Conservation (phyloP, 1,139 yeast genomes). For the Saccharomyces hybrid region DNA sequence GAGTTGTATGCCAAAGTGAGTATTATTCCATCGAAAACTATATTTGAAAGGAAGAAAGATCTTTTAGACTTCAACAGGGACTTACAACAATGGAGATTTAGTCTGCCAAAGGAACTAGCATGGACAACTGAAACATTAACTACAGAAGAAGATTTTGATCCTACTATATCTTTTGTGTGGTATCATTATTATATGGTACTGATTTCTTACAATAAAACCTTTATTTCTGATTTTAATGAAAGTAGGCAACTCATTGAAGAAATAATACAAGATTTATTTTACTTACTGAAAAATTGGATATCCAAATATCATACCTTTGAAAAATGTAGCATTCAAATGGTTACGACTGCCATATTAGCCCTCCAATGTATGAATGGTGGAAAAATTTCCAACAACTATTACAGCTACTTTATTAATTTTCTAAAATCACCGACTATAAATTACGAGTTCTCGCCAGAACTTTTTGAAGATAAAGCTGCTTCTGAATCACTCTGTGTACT, state of each 20-base stretch:
- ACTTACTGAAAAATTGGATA: conserved; percentile 29
- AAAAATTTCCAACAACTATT: conserved; percentile 4
- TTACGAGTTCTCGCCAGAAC: conserved; percentile 24
- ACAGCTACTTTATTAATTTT: conserved; percentile 16
- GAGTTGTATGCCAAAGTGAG: conserved; percentile 35
- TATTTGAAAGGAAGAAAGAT: conserved; percentile 19
- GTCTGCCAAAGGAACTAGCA: conserved; percentile 39
- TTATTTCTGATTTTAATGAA: conserved; percentile 31
- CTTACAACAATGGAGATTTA: conserved; percentile 41
- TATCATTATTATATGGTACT: conserved; percentile 48
- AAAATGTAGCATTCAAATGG: conserved; percentile 25
- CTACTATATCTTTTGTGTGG: conserved; percentile 45
- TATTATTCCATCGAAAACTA: conserved; percentile 4
- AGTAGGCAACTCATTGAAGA: conserved; percentile 23
- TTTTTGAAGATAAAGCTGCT: conserved; percentile 14
- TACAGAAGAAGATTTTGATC: conserved; percentile 39
- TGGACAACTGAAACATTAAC: conserved; percentile 41
- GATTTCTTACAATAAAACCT: conserved; percentile 52
- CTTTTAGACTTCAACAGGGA: conserved; percentile 40
- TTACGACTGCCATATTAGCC: conserved; percentile 24
- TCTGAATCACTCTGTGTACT: conserved; percentile 11
- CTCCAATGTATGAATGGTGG: conserved; percentile 25
- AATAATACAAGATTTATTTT: conserved; percentile 31
- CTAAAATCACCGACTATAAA: conserved; percentile 21
- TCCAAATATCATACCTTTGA: conserved; percentile 29